phyloP scores from a whole-genome alignment of 805 yeast species.

The Teunomyces pallodes region DNA sequence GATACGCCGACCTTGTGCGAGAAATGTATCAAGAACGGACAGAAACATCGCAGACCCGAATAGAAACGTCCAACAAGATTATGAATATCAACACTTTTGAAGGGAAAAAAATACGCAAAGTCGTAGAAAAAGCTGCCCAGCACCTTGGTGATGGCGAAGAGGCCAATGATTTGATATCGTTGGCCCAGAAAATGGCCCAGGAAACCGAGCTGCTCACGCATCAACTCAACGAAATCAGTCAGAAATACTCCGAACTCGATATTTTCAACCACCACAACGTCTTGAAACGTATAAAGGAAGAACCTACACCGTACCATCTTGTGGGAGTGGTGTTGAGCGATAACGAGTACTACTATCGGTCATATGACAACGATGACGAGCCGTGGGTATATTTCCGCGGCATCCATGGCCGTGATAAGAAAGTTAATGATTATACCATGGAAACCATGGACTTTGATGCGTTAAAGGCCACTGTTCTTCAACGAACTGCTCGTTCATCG shows the following conservation, averaged over 20 bases:
- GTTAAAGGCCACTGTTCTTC: conserved; percentile 15
- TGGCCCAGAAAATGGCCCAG: conserved; percentile 18
- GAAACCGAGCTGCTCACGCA: conserved; percentile 15
- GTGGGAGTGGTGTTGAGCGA: conserved; percentile 33
- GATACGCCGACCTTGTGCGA: conserved; percentile 16
- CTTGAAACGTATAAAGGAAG: conserved; percentile 10
- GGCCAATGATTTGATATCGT: conserved; percentile 12
- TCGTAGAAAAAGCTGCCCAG: conserved; percentile 21
- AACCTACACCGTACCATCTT: conserved; percentile 22
- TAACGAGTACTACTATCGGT: conserved; percentile 25
- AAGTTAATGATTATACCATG: conserved; percentile 15
- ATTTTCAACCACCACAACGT: conserved; percentile 19
- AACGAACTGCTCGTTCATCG: conserved; percentile 10
- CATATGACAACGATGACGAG: conserved; percentile 10
- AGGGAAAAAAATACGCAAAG: conserved; percentile 33
- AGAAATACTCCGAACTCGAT: conserved; percentile 16
- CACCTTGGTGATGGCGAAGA: conserved; percentile 14
- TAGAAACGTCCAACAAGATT: conserved; percentile 20
- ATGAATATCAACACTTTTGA: conserved; percentile 37
- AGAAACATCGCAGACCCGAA: conserved; percentile 15
- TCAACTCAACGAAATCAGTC: conserved; percentile 17
- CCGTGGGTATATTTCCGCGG: conserved; percentile 23
- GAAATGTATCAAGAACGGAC: conserved; percentile 18
- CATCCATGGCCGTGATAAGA: conserved; percentile 6
- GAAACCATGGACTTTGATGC: conserved; percentile 19